Conservation (phyloP, 2,329 filamentous ascomycete species). For the Stagonosporopsis chrysanthemi region DNA sequence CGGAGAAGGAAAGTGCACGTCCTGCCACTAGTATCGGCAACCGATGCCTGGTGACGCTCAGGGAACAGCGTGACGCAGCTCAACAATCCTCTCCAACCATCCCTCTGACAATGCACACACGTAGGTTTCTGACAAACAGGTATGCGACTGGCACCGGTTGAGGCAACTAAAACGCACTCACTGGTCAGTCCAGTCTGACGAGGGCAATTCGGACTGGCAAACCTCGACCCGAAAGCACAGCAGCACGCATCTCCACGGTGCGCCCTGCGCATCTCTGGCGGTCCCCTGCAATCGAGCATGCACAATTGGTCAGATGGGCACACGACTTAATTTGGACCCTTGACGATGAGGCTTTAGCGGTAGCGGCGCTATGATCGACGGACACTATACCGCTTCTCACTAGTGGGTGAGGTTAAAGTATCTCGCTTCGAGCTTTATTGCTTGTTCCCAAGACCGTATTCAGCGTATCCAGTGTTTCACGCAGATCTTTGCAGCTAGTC, state of each 20-base stretch:
- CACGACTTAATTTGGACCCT: not conserved
- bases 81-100: not conserved
- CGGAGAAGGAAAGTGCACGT: not conserved
- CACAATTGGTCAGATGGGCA: not conserved
- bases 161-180: not conserved
- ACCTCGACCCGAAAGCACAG: not conserved
- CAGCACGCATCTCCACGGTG: not conserved
- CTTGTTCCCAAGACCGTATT: slow-evolving; percentile 21
- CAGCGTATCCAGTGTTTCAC: slow-evolving; percentile 14
- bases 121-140: not conserved
- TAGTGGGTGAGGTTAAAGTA: not conserved
- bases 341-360: slow-evolving; percentile 3
- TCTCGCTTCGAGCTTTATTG: slow-evolving; percentile 16
- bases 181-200: not conserved
- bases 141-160: not conserved
- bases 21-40: not conserved
- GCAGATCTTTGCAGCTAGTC: slow-evolving; percentile 1
- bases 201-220: not conserved
- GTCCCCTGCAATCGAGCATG: not conserved
- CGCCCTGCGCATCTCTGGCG: not conserved
- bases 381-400: slow-evolving; percentile 13
- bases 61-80: not conserved
- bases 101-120: not conserved
- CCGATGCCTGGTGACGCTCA: not conserved
- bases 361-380: slow-evolving; percentile 13